Conservation (phyloP, 306 rosid species). For the Psophocarpus tetragonolobus region DNA sequence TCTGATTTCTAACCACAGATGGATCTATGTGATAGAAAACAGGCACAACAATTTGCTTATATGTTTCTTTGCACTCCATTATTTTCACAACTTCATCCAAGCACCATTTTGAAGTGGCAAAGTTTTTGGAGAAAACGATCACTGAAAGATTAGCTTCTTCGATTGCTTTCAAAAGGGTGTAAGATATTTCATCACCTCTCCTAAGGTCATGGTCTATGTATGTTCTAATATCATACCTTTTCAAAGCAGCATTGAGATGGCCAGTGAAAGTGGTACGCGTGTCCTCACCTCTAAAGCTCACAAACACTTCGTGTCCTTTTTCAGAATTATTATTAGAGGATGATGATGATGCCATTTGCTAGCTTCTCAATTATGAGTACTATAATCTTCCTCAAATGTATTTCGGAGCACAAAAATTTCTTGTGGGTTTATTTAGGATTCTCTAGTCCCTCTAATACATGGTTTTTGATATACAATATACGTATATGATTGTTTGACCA, state of each 20-base stretch:
- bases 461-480: too few relatives aligned
- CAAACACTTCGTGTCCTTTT: background rate
- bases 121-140: slow-evolving; percentile 20
- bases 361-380: too few relatives aligned
- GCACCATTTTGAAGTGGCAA: slow-evolving; percentile 12
- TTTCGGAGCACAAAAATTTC: too few relatives aligned
- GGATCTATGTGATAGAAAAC: slow-evolving; percentile 15
- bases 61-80: background rate
- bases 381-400: background rate
- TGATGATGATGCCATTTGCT: background rate
- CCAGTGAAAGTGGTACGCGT: slow-evolving; percentile 12
- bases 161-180: background rate
- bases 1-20: background rate
- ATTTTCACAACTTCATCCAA: slow-evolving; percentile 19
- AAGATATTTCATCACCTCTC: slow-evolving; percentile 9
- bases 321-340: background rate
- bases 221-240: background rate
- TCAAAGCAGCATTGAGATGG: slow-evolving; percentile 20
- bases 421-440: too few relatives aligned
- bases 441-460: too few relatives aligned
- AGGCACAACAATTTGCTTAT: slow-evolving; percentile 11
- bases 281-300: slow-evolving; percentile 19
- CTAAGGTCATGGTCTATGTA: slow-evolving; percentile 1
- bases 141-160: background rate
- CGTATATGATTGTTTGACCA: too few relatives aligned